Evolutionary conservation across 2,329 filamentous ascomycete genomes (phyloP), one percentile per base, ranked within the genome.

Genomic region (Leptographium galeiforme): DNA sequence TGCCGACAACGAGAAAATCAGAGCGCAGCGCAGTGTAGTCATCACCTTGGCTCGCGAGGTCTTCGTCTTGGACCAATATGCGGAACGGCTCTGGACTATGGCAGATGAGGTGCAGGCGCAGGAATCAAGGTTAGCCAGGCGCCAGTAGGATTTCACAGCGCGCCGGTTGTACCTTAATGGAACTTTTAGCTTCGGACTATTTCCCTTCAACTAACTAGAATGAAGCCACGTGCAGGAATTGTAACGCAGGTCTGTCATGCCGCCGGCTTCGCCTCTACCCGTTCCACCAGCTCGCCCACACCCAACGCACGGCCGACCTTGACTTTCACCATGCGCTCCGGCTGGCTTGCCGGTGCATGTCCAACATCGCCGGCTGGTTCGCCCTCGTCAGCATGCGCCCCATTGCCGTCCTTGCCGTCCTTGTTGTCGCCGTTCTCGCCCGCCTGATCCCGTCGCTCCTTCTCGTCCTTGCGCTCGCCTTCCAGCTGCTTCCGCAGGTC

Each of bases 281-380:
- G 81, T 72, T 89, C 85, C 25, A 89, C 83, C 63, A 89, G 68
- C 60, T 85, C 84, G 2, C 83, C 86, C 0, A 95, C 89, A 2
- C 90, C 90, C 50, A 94, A 66, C 1, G 75, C 78, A 62, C 89
- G 74, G 16, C 90, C 90, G 50, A 96, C 85, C 70, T 89, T 90
- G 56, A 94, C 87, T 71, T 88, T 90, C 59, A 85, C 76, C 81
- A 85, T 87, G 66, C 79, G 82, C 62, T 79, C 76, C 58, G 70
- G 68, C 48, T 64, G 55, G 18, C 11, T 34, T n/a, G 54, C 12
- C 32, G 40, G 19, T 2, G 46, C 63, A 30, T 25, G 46, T 61
- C 82, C 84, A 14, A 81, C 70, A 48, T 84, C 79, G 6, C 85
- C 85, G 1, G 86, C 84, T 3, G 81, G 73, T 13, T 87, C 84